Base-by-base conservation (phyloP, 176 grass and related monocot genomes). In the Raddia distichophylla region DNA sequence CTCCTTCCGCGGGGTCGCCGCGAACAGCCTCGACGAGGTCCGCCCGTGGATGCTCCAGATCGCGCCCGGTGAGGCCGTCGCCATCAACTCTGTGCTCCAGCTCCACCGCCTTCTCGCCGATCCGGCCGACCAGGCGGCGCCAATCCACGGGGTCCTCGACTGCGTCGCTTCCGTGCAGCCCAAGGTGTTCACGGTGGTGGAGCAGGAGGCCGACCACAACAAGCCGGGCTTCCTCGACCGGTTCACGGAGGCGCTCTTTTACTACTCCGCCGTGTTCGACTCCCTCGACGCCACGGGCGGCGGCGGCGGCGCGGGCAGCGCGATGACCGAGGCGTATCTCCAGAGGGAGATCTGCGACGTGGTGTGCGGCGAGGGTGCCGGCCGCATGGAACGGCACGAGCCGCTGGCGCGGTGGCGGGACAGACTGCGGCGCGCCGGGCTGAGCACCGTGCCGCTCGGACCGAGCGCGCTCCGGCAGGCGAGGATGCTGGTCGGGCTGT, bases 131-230 rank as follows among this genome's bases (percentile, higher is more conserved):
- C 8, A 61, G 8, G 75, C 80, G 9, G 75, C 80, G 9, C 88
- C 92, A 10, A 86, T 98, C 52, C 90, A 95, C 71, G 81, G 86
- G 45, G 95, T 98, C 11, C 86, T 95, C 1, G 71, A 71, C 32
- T 93, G 92, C 64, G 80, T 98, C 4, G 83, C 71, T 4, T 82
- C 81, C 8, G n/a, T 98, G 48, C 83, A 73, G 1, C 95, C 95
- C 71, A 87, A 81, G 66, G 83, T 98, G 49, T 22, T 98, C 6
- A 88, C 95, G 0, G 95, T 98, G 18, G 84, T 98, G 8, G 95
- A 98, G 87, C 95, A 98, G 59, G 95, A 98, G 67, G 95, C 93
- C 2, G 93, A 95, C 72, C 95, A 98, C 86, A 98, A 95, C 89
- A 98, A 93, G 62, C 63, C 88, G 3, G 74, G 86, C 0, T 98